Base-by-base conservation (phyloP, 2,329 filamentous ascomycete genomes). In the Fusarium verrucosum region DNA sequence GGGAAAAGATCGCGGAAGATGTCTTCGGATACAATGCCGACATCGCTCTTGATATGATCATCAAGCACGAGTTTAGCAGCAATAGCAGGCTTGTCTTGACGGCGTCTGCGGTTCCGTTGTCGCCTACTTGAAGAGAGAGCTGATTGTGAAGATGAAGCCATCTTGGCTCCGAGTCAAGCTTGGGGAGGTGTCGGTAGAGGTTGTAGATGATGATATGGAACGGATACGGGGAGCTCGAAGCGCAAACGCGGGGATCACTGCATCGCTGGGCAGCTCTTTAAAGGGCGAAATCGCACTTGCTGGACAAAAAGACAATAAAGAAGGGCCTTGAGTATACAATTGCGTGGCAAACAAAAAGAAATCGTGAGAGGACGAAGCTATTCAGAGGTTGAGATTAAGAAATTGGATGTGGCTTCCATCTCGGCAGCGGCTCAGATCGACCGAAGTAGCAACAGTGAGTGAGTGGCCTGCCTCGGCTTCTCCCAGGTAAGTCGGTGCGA, bases 11-110 rank as follows among this genome's bases (percentile, higher is more conserved):
- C 91, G 42, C 85, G 82, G 72, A 94, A 92, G 47, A 99, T 83
- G 76, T 97, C 92, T 71, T 92, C 89, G 13, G 94, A 97, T 50
- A 98, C 78, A 65, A 95, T 86, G 64, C 93, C 95, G 62, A 94
- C 85, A 74, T 97, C 92, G 50, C 92, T 92, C 78, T 90, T 92
- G 71, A 96, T 83, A 75, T 91, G 89, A 74, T 93, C 91, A 77
- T 97, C 93, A 54, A 97, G 86, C 33, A 96, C 85, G 46, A 98
- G 83, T 56, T 91, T 88, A 54, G 92, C 94, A 57, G 91, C 85
- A 57, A 96, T 83, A 38, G 94, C 85, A 9, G 90, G 85, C 76
- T 91, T 93, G 75, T 95, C 87, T 67, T 87, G 82, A 51, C 85
- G 81, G 46, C 86, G 82, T 64, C 86, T 81, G 56, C 85, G 80